phyloP scores from a whole-genome alignment of 345 rosid genomes.

The Rhodamnia argentea region DNA sequence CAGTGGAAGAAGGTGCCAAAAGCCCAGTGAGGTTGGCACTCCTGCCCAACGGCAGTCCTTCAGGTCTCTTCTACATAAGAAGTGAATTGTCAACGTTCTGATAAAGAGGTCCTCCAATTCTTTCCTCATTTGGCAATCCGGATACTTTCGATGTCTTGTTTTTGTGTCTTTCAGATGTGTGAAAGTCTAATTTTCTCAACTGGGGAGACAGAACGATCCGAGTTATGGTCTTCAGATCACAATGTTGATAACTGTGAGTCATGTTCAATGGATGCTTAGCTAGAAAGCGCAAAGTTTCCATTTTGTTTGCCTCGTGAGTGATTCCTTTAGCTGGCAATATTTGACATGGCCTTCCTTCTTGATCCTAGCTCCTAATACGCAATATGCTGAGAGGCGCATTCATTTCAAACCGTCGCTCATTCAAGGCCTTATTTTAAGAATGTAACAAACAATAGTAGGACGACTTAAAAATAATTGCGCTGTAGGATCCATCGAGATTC shows the following conservation, averaged over 20 bases:
- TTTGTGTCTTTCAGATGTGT: background rate
- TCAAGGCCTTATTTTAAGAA: background rate
- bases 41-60: conserved; percentile 14
- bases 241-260: background rate
- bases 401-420: background rate
- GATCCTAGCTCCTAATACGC: background rate
- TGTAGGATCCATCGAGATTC: background rate
- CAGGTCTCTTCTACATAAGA: conserved; percentile 19
- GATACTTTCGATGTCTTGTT: background rate
- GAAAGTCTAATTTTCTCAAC: background rate
- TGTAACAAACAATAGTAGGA: background rate
- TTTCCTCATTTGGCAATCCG: background rate
- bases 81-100: background rate
- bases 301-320: no score
- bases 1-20: conserved; percentile 21
- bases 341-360: background rate
- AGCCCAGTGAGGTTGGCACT: conserved; percentile 17
- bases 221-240: background rate
- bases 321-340: background rate
- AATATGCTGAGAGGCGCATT: background rate
- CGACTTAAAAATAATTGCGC: background rate
- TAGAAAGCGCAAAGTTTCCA: background rate
- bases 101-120: background rate
- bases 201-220: background rate
- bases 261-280: background rate